phyloP scores from a whole-genome alignment of 192 early-diverging fungal species.

The Entomortierella lignicola region DNA sequence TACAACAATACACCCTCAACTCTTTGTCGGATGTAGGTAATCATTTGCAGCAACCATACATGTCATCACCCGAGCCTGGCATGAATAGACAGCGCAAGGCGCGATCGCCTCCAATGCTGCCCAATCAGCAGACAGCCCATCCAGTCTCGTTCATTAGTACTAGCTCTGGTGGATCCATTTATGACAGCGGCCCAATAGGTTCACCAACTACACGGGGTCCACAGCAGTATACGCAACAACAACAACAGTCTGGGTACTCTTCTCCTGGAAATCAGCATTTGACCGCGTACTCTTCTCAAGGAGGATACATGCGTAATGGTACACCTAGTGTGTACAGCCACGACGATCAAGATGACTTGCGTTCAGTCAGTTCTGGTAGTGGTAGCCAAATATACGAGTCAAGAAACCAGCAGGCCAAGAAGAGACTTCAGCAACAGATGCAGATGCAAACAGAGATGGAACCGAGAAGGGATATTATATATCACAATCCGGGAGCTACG shows the following conservation, averaged over 20 bases:
- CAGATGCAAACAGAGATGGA: slow-evolving; percentile 19
- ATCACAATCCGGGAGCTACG: slow-evolving; percentile 3
- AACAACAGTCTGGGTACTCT: slow-evolving; percentile 13
- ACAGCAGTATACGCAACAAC: background rate
- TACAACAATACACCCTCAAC: slow-evolving; percentile 31
- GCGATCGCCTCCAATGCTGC: slow-evolving; percentile 24
- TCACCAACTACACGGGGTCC: slow-evolving; percentile 4
- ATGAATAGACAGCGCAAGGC: slow-evolving; percentile 24
- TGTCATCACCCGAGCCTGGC: slow-evolving; percentile 22
- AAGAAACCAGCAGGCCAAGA: slow-evolving; percentile 35
- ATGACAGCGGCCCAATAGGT: background rate
- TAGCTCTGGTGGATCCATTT: slow-evolving; percentile 39
- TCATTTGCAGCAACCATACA: slow-evolving; percentile 5
- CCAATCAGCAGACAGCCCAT: background rate
- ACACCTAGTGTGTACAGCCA: slow-evolving; percentile 23
- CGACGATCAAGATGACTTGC: slow-evolving; percentile 31
- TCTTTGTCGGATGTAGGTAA: background rate
- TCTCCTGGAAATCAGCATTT: slow-evolving; percentile 12
- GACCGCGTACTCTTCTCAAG: slow-evolving; percentile 6
- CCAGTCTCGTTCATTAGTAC: slow-evolving; percentile 32
- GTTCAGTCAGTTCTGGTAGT: slow-evolving; percentile 9
- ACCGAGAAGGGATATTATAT: background rate
- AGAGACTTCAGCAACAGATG: slow-evolving; percentile 47
- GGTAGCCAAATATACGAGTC: background rate
- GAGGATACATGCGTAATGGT: slow-evolving; percentile 8